Percentiles rank a stretch among this genome's conserved stretches.
These are phyloP conservation scores for Rhizoclosmatium globosum DNA, from an alignment of 192 early-diverging fungal genomes.

Conservation along the genomic window DNA sequence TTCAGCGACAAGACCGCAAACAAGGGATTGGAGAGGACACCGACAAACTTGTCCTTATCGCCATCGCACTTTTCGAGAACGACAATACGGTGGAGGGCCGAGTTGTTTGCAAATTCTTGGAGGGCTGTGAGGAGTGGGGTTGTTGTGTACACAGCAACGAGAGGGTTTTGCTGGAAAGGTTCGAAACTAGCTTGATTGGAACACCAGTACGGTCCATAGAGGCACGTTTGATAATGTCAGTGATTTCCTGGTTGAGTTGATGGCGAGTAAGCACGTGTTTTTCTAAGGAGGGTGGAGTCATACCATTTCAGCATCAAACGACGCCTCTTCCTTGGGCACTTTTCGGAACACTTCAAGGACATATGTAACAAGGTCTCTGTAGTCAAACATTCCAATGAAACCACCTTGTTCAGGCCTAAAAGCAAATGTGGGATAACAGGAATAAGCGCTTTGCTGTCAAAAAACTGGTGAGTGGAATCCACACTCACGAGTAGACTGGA, in stretches of 20 bases:
- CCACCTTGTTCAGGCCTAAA: slow-evolving; percentile 41
- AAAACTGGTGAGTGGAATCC: neutral
- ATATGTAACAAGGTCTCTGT: slow-evolving; percentile 59
- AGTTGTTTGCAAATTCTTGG: slow-evolving; percentile 40
- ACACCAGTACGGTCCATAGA: slow-evolving; percentile 50
- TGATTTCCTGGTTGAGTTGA: slow-evolving; percentile 44
- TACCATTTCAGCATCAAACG: slow-evolving; percentile 47
- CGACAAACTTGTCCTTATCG: slow-evolving; percentile 46
- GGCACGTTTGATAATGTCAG: slow-evolving; percentile 56
- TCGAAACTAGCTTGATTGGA: slow-evolving; percentile 55
- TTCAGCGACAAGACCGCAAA: slow-evolving; percentile 50
- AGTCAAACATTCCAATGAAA: slow-evolving; percentile 63
- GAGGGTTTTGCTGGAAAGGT: slow-evolving; percentile 56
- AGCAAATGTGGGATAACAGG: neutral
- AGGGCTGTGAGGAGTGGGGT: slow-evolving; percentile 48
- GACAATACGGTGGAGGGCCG: slow-evolving; percentile 51
- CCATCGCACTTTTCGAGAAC: slow-evolving; percentile 44
- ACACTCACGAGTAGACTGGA: slow-evolving; percentile 48
- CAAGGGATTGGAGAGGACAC: slow-evolving; percentile 55
- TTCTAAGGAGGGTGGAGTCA: neutral
- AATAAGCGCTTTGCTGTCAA: neutral
- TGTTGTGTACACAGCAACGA: slow-evolving; percentile 46
- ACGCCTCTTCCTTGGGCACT: slow-evolving; percentile 32
- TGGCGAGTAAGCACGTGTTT: neutral
- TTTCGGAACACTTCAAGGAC: slow-evolving; percentile 58